Evolutionary conservation across 495 filamentous ascomycete genomes (phyloP), one percentile per base, ranked within the genome.

Genomic region (Hypoxylon lienhwacheense): DNA sequence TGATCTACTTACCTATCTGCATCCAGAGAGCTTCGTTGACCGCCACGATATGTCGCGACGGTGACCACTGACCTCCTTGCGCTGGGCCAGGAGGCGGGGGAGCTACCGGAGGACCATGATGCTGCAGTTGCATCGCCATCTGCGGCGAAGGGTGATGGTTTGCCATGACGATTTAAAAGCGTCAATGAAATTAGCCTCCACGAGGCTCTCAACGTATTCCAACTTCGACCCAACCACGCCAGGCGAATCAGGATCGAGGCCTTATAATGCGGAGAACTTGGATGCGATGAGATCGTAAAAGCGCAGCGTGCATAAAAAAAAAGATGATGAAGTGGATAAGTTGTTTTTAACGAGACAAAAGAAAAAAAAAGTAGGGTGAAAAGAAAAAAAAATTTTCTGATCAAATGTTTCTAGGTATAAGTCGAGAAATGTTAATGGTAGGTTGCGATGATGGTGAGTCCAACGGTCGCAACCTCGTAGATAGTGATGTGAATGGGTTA

Each of bases 11-110:
- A 96, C 91, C 93, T 44, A 98, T 87, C 63, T 91, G 88, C 46
- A 96, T 80, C 93, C 93, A 98, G n/a, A 95, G 82, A 32, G 78
- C 77, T 68, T 97, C 93, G 65, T 92, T 98, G 24, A 89, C 65
- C 0, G 66, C 60, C 6, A 70, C 50, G 16, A 82, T 68, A 55
- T 78, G 75, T 22, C 77, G 76, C 46, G 70, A 68, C 33, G 74
- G 68, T 1, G 61, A 63, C 36, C 70, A 69, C 40, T 65, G 57
- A 31, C 16, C 47, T 15, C 59, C 64, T 37, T 69, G 66, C 12
- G 64, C 61, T 5, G 67, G 60, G 5, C 53, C 64, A 10, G 61
- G 59, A 41, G 69, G 70, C 21, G 67, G 69, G 12, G 74, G 74
- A n/a, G 73, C 72, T 1, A 71, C 72, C 22, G 73, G 74, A 10